phyloP scores from a whole-genome alignment of 257 asterid species.

The Solanum dulcamara region DNA sequence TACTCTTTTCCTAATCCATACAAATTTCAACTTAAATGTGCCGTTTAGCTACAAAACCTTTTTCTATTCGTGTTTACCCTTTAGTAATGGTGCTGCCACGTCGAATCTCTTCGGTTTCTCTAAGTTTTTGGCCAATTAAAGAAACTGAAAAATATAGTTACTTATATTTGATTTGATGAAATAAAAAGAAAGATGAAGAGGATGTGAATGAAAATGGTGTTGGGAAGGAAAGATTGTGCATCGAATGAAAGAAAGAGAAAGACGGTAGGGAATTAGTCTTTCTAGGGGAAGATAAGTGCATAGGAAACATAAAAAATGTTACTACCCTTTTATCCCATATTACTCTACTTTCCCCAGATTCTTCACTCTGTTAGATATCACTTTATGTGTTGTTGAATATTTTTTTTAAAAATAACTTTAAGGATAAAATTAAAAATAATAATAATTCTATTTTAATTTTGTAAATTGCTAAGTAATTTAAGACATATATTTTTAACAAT shows the following conservation, averaged over 20 bases:
- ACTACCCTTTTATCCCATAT: no score
- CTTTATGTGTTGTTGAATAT: not conserved
- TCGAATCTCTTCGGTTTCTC: not conserved
- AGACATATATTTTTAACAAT: no score
- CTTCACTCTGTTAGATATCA: not conserved
- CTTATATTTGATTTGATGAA: not conserved
- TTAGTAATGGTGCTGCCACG: not conserved
- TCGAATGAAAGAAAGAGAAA: not conserved
- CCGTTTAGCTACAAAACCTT: not conserved
- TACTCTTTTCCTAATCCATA: not conserved
- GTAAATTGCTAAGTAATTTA: no score
- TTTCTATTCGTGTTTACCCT: not conserved
- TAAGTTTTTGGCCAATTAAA: not conserved
- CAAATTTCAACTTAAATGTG: not conserved
- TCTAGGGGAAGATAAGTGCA: not conserved
- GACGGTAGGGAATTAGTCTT: not conserved
- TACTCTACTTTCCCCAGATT: not conserved
- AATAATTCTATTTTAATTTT: no score
- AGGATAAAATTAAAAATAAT: no score
- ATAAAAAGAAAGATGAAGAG: not conserved
- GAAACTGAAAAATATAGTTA: not conserved
- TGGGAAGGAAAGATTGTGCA: not conserved
- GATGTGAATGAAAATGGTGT: not conserved
- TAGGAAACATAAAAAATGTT: not conserved
- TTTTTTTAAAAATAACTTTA: no score